These are phyloP conservation scores for Fragilaria radians DNA, from an alignment of 108 stramenopile genomes.

Conservation along the genomic window DNA sequence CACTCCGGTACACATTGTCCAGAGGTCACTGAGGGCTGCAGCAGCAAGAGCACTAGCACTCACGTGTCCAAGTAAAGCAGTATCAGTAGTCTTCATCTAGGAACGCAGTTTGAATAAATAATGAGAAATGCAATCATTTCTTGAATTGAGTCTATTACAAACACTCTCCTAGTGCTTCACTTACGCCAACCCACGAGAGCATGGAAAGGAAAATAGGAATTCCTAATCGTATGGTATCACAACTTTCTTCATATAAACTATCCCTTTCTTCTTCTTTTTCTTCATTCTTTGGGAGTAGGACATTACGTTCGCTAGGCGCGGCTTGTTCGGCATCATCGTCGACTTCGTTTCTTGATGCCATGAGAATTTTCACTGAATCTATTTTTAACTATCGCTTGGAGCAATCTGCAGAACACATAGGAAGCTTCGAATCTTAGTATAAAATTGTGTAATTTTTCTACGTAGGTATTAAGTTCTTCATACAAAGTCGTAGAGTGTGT, in stretches of 20 bases:
- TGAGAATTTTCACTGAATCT: background rate
- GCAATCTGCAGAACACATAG: background rate
- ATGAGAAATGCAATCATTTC: background rate
- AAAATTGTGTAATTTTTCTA: slow-evolving; percentile 7
- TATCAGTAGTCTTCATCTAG: slow-evolving; percentile 77
- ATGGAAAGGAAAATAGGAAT: slow-evolving; percentile 56
- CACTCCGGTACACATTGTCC: slow-evolving; percentile 54
- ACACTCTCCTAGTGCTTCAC: background rate
- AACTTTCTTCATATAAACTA: background rate
- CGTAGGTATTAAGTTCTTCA: no score
- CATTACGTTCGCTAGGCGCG: no score
- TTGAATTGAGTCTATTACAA: background rate
- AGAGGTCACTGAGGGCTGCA: slow-evolving; percentile 53
- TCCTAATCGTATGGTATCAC: slow-evolving; percentile 41
- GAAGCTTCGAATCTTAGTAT: background rate
- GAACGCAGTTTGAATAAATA: background rate
- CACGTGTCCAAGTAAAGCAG: slow-evolving; percentile 69
- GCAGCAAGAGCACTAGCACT: slow-evolving; percentile 37
- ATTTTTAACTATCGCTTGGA: background rate
- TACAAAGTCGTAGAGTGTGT: no score
- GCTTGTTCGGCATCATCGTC: no score
- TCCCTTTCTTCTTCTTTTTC: background rate
- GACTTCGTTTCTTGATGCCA: no score
- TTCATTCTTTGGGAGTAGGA: no score
- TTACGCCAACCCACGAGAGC: slow-evolving; percentile 55